These are phyloP conservation scores for Gossypium anomalum DNA, from an alignment of 345 rosid species.

Conservation along the genomic window DNA sequence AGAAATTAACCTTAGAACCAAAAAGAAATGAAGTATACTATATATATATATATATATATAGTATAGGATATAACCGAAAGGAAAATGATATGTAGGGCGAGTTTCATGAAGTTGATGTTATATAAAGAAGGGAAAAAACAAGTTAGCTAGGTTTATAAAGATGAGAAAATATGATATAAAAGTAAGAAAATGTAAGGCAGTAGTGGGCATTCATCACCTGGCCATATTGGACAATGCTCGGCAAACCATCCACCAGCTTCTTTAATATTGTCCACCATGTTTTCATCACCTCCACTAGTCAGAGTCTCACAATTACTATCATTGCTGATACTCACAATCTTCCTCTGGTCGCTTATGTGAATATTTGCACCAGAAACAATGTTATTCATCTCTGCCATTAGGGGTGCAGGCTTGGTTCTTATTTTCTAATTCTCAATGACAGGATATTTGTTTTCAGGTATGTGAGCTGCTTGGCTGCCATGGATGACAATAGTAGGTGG, in stretches of 20 bases:
- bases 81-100: background rate
- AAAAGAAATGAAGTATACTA: background rate
- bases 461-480: background rate
- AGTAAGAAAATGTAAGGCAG: no score
- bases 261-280: background rate
- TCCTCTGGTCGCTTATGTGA: background rate
- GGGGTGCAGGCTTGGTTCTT: background rate
- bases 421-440: background rate
- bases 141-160: background rate
- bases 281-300: background rate
- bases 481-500: background rate
- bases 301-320: background rate
- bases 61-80: no score
- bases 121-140: background rate
- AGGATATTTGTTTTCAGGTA: background rate
- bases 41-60: background rate
- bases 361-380: slow-evolving; percentile 4
- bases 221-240: slow-evolving; percentile 37
- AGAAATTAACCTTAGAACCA: background rate
- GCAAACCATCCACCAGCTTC: slow-evolving; percentile 33
- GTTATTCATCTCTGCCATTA: slow-evolving; percentile 3
- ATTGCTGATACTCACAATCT: background rate
- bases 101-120: background rate
- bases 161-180: background rate
- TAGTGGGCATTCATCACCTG: slow-evolving; percentile 21